These are phyloP conservation scores for Vitis labrusca DNA, from an alignment of 164 flowering plant genomes.

Conservation along the genomic window DNA sequence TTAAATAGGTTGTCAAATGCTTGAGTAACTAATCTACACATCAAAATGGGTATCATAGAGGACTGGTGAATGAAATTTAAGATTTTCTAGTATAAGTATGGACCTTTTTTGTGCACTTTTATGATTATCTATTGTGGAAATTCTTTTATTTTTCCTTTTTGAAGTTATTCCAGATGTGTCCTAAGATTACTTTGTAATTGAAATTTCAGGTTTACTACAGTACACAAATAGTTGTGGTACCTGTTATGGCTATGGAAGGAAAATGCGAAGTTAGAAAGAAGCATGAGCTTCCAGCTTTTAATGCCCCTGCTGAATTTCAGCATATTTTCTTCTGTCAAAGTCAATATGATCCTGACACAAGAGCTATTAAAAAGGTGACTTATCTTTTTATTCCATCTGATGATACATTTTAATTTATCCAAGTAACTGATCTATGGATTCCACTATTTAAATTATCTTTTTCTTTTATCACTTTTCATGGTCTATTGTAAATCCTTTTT, in stretches of 20 bases:
- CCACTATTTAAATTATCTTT: no score
- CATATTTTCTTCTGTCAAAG: slow-evolving; percentile 85
- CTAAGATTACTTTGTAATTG: neutral
- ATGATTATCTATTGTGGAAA: neutral
- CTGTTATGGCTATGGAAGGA: slow-evolving; percentile 62
- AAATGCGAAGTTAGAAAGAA: slow-evolving; percentile 81
- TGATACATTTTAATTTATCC: no score
- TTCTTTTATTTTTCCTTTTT: neutral
- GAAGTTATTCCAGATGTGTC: no score
- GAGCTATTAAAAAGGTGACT: slow-evolving; percentile 79
- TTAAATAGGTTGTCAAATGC: no score
- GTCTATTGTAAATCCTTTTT: no score
- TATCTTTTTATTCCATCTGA: neutral
- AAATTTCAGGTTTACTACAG: slow-evolving; percentile 74
- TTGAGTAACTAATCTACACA: no score
- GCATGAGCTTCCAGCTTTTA: slow-evolving; percentile 51
- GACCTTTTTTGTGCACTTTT: no score
- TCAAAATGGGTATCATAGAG: no score
- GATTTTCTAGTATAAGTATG: no score
- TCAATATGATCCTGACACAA: slow-evolving; percentile 71
- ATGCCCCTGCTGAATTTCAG: slow-evolving; percentile 49
- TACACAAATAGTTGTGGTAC: slow-evolving; percentile 46
- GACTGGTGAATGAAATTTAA: no score
- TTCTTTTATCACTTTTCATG: neutral
- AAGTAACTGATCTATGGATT: no score